Conservation (phyloP, 768 basidiomycete species). For the Podaxis sp. region DNA sequence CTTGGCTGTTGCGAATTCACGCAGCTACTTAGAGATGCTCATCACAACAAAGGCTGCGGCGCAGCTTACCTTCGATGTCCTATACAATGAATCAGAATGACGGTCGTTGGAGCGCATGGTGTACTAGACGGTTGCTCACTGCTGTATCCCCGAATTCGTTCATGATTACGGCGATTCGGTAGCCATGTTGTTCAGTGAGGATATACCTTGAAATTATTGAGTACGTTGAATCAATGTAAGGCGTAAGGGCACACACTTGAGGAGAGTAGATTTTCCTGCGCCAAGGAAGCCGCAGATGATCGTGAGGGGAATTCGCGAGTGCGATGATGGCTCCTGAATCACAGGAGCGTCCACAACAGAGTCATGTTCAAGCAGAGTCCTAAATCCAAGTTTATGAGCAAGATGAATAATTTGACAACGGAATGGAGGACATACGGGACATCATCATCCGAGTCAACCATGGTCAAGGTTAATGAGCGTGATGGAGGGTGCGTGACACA, state of each 20-base stretch:
- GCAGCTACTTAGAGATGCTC: constrained; percentile 1
- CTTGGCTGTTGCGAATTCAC: constrained; percentile 52
- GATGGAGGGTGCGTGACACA: constrained; percentile 5
- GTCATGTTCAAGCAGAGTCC: constrained; percentile 18
- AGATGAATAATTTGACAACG: not conserved
- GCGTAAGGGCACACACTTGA: constrained; percentile 53
- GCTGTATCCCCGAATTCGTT: constrained; percentile 97
- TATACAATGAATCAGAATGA: constrained; percentile 25
- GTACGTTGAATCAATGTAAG: not conserved
- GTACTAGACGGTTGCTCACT: constrained; percentile 39
- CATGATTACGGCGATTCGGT: constrained; percentile 97
- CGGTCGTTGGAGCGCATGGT: constrained; percentile 9
- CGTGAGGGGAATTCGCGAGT: constrained; percentile 71
- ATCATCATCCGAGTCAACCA: constrained; percentile 54
- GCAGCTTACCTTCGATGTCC: constrained; percentile 85
- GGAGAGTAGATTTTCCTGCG: constrained; percentile 89
- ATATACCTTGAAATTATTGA: constrained; percentile 56
- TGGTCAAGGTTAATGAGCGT: constrained; percentile 2
- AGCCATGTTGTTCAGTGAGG: constrained; percentile 90
- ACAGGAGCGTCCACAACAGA: not conserved
- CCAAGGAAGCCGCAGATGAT: constrained; percentile 96
- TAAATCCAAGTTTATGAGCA: not conserved
- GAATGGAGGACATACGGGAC: constrained; percentile 44
- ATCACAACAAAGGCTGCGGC: not conserved
- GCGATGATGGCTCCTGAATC: not conserved